A percentile compares a stretch with the other conserved stretches of the same genome.
phyloP scores from a whole-genome alignment of 2,329 filamentous ascomycete species.

The Neopestalotiopsis clavispora region DNA sequence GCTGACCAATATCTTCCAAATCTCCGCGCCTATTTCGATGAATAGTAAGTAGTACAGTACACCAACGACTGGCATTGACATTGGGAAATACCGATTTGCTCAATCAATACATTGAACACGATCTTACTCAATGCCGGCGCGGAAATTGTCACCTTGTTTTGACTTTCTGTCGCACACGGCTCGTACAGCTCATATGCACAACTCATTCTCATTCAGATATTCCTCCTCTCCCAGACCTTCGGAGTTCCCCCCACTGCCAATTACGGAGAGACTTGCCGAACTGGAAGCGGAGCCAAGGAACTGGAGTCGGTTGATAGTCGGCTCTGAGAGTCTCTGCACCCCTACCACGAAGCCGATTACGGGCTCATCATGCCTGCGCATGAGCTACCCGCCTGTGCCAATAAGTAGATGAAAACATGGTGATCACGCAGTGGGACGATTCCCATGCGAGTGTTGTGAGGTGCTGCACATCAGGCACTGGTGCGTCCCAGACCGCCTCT shows the following conservation, averaged over 20 bases:
- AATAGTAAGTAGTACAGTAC: neutral
- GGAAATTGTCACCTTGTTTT: constrained; percentile 19
- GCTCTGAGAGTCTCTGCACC: neutral
- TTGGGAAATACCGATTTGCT: neutral
- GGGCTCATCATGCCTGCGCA: neutral
- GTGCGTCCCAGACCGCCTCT: constrained; percentile 1
- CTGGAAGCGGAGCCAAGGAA: constrained; percentile 4
- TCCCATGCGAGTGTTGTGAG: neutral
- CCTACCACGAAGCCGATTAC: neutral
- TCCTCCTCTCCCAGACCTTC: constrained; percentile 19
- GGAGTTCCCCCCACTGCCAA: constrained; percentile 20
- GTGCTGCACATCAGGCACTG: constrained; percentile 2
- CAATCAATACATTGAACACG: neutral
- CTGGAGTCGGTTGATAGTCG: neutral
- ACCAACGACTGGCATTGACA: neutral
- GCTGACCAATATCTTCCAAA: constrained; percentile 21
- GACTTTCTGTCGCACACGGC: constrained; percentile 26
- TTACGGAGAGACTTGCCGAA: constrained; percentile 20
- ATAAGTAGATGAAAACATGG: no score
- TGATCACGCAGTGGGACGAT: constrained; percentile 1
- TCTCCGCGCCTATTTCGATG: constrained; percentile 11
- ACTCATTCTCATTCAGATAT: neutral
- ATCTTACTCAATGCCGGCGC: constrained; percentile 5
- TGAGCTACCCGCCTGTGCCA: neutral
- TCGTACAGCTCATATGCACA: constrained; percentile 27